Evolutionary conservation across 148 eudicot species (phyloP).

Genomic region (Selenicereus undatus): DNA sequence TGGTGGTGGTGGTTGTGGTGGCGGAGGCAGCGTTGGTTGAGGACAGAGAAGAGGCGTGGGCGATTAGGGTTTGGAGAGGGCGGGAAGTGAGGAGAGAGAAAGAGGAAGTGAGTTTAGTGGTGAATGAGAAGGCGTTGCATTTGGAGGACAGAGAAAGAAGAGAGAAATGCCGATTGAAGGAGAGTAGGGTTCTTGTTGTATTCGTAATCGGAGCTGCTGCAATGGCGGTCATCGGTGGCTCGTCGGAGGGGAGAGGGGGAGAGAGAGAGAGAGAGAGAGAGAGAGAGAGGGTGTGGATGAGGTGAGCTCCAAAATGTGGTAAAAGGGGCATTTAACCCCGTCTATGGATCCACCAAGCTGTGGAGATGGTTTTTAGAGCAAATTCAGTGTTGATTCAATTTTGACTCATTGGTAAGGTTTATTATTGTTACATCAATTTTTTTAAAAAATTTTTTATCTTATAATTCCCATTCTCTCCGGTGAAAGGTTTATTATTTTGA

Average conservation of each 20-base stretch:
- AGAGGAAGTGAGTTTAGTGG: not conserved
- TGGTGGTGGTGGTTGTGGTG: constrained; percentile 1
- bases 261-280: not conserved
- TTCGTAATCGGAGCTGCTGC: constrained; percentile 1
- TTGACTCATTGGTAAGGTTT: too few species aligned
- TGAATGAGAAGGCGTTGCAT: not conserved
- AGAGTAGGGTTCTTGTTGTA: constrained; percentile 3
- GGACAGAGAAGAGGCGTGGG: not conserved
- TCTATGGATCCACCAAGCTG: not conserved
- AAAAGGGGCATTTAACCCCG: not conserved
- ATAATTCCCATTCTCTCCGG: too few species aligned
- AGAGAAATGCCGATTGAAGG: constrained; percentile 13
- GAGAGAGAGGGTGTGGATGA: not conserved
- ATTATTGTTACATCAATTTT: too few species aligned
- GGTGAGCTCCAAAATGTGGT: not conserved
- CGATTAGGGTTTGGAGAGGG: not conserved
- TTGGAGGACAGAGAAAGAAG: not conserved
- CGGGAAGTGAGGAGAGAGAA: not conserved
- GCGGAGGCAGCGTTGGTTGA: not conserved
- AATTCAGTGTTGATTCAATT: too few species aligned
- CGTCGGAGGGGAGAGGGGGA: not conserved
- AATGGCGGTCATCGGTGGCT: constrained; percentile 13
- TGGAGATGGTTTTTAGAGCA: not conserved
- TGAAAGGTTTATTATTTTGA: too few species aligned
- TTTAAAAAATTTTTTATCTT: too few species aligned